A percentile compares a stretch with the other conserved stretches of the same genome.
Conservation (phyloP, 192 early-diverging fungal genomes). For the Paraglomus occultum region DNA sequence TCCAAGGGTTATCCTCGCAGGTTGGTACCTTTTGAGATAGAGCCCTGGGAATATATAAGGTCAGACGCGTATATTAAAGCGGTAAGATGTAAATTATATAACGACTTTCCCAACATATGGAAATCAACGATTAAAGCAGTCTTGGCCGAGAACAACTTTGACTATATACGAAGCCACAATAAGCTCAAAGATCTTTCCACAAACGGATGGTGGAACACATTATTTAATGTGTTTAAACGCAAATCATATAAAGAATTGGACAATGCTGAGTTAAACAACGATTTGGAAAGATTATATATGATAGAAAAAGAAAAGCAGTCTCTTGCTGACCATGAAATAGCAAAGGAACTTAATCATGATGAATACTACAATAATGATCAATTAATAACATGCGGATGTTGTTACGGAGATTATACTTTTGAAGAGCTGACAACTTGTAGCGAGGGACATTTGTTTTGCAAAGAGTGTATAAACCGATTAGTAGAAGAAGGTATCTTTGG, state of each 20-base stretch:
- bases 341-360: slow-evolving; percentile 32
- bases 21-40: not conserved
- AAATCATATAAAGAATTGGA: slow-evolving; percentile 29
- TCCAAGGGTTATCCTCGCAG: slow-evolving; percentile 18
- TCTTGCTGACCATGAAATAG: slow-evolving; percentile 32
- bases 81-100: slow-evolving; percentile 25
- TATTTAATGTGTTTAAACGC: slow-evolving; percentile 33
- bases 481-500: slow-evolving; percentile 45
- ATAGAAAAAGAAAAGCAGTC: slow-evolving; percentile 21
- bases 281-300: slow-evolving; percentile 29
- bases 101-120: slow-evolving; percentile 40
- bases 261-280: slow-evolving; percentile 28
- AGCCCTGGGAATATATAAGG: slow-evolving; percentile 20
- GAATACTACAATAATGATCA: slow-evolving; percentile 37
- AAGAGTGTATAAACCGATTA: slow-evolving; percentile 39
- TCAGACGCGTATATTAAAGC: slow-evolving; percentile 22
- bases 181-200: slow-evolving; percentile 33
- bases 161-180: slow-evolving; percentile 34
- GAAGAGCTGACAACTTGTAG: slow-evolving; percentile 42
- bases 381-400: slow-evolving; percentile 47
- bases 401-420: slow-evolving; percentile 46
- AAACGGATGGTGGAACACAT: slow-evolving; percentile 34
- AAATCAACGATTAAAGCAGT: slow-evolving; percentile 47
- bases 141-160: slow-evolving; percentile 45
- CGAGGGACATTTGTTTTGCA: slow-evolving; percentile 45